Evolutionary conservation across 2,329 filamentous ascomycete genomes (phyloP), one percentile per base, ranked within the genome.

Genomic region (Pseudopithomyces maydicus): DNA sequence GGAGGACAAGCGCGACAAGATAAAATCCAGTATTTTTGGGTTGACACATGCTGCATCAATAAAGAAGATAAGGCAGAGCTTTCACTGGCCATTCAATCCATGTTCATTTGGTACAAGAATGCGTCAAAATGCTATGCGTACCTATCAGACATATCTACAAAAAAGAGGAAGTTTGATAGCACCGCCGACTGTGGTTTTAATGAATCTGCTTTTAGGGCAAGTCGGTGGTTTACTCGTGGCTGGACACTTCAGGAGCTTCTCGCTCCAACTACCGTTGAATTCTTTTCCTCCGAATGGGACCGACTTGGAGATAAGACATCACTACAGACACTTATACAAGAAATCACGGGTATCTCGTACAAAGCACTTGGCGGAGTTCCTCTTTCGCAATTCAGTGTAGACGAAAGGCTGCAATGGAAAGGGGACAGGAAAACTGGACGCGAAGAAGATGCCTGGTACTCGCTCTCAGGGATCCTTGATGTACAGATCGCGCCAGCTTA

Each of bases 211-310:
- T 22, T 47, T 17, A 15, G 17, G 29, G 17, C 15, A 22, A 47
- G 45, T 12, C 10, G 19, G 14, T 47, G 45, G 45, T 47, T 47
- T 32, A 22, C 43, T 2, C 43, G 43, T 19, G 26, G 43, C 7
- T 46, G 43, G 43, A 46, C 43, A 29, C 43, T 46, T 3, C 43
- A 46, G 20, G 43, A 46, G 19, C 43, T 46, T 46, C 43, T 46
- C 14, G 43, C 43, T 8, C 43, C 43, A 7, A 0, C 11, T 14
- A 17, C 26, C 19, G 43, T 46, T 10, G 15, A 33, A 6, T 46
- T 46, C 26, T 46, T 33, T 11, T 46, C 43, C 6, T 8, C 3
- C n/a, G 43, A 46, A 23, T n/a, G 43, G 10, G 14, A 5, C 12
- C 11, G 6, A 2, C 22, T 44, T 15, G 42, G 42, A 4, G 23